phyloP scores from a whole-genome alignment of 768 basidiomycete genomes.

The Scleroderma citrinum region DNA sequence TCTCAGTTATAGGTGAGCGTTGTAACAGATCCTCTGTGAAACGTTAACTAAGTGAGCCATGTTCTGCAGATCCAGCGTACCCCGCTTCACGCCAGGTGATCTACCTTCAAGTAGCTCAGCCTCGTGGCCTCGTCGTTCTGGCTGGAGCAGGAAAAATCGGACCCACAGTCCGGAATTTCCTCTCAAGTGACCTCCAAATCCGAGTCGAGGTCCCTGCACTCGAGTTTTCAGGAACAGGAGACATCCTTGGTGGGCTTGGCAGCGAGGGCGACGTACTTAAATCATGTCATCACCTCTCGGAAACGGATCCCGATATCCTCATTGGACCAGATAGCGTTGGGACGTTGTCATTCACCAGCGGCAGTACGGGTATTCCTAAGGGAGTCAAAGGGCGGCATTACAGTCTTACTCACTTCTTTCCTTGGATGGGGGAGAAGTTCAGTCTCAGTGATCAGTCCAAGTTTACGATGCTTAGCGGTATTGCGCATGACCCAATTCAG shows the following conservation, averaged over 20 bases:
- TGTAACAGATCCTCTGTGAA: not conserved
- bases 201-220: constrained; percentile 90
- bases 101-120: constrained; percentile 89
- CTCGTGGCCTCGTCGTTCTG: constrained; percentile 85
- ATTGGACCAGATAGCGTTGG: constrained; percentile 95
- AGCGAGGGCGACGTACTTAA: constrained; percentile 59
- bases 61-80: constrained; percentile 82
- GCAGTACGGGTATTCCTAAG: constrained; percentile 96
- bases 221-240: constrained; percentile 59
- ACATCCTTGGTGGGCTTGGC: constrained; percentile 57
- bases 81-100: constrained; percentile 88
- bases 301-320: constrained; percentile 71
- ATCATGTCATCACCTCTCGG: constrained; percentile 42
- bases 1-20: constrained; percentile 88
- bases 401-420: constrained; percentile 97
- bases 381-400: constrained; percentile 96
- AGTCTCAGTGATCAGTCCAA: constrained; percentile 65
- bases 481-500: constrained; percentile 98
- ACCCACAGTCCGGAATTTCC: constrained; percentile 78
- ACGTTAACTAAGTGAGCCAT: not conserved
- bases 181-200: constrained; percentile 71
- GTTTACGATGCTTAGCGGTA: constrained; percentile 98
- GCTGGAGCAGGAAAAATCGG: constrained; percentile 82
- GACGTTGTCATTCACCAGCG: constrained; percentile 94
- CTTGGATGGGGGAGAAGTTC: constrained; percentile 95